Percentiles rank a stretch among this genome's conserved stretches.
These are phyloP conservation scores for Geopyxis carbonaria DNA, from an alignment of 495 filamentous ascomycete species.

Conservation along the genomic window DNA sequence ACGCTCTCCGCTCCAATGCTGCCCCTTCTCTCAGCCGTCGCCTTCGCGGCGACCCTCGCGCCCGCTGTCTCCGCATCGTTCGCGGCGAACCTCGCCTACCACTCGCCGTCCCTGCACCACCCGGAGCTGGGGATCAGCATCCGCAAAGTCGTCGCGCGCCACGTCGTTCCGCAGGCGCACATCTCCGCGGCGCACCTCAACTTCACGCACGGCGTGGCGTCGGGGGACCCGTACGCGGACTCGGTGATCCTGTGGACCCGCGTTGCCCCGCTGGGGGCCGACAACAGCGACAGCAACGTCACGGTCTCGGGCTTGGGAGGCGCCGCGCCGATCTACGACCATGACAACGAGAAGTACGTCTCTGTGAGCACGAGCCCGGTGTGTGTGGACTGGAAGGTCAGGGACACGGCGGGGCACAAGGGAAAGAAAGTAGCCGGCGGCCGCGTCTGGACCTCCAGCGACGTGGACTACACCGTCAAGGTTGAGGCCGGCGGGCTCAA, in stretches of 20 bases:
- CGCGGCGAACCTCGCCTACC: conserved; percentile 38
- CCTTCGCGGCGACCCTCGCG: too few species aligned
- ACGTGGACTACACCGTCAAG: conserved; percentile 56
- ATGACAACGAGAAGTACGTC: conserved; percentile 37
- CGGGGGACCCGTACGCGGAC: conserved; percentile 47
- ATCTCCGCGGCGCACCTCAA: conserved; percentile 33
- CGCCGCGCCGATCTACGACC: conserved; percentile 38
- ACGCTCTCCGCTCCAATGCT: too few species aligned
- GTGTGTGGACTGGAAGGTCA: conserved; percentile 41
- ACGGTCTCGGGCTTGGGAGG: conserved; percentile 36
- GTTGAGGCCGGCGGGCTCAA: conserved; percentile 42
- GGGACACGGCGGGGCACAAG: conserved; percentile 26
- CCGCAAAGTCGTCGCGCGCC: conserved; percentile 28
- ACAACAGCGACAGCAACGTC: conserved; percentile 37
- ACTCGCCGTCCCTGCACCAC: conserved; percentile 41
- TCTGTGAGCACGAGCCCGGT: conserved; percentile 38
- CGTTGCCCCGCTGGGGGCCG: conserved; percentile 31
- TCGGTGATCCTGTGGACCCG: conserved; percentile 54
- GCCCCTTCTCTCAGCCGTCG: too few species aligned
- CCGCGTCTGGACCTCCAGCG: conserved; percentile 42
- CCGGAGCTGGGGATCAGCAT: conserved; percentile 39
- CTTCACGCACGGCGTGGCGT: conserved; percentile 56
- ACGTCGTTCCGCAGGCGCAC: conserved; percentile 20
- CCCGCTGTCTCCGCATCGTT: conserved; percentile 1
- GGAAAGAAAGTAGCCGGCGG: conserved; percentile 32